A percentile compares a stretch with the other conserved stretches of the same genome.
Evolutionary conservation across 352 stramenopile genomes (phyloP).

Genomic region (Globisporangium sylvaticum): DNA sequence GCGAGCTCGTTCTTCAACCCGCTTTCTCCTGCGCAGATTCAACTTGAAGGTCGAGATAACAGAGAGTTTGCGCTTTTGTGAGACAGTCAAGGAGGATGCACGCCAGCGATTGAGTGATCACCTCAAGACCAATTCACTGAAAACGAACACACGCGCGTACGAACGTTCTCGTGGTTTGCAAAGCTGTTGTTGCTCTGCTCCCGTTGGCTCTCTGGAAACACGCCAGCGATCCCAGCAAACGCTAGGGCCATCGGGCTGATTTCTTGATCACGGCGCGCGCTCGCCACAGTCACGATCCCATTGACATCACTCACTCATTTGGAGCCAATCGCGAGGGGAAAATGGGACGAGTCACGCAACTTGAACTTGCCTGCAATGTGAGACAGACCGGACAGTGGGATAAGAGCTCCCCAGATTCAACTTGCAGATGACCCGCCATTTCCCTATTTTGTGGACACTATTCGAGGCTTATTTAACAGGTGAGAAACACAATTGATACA

Average conservation of each 20-base stretch:
- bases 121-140: not conserved
- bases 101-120: not conserved
- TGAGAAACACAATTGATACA: not conserved
- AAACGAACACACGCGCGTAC: not conserved
- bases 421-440: not conserved
- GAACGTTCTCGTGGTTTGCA: not conserved
- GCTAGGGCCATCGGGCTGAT: not conserved
- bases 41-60: not conserved
- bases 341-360: slow-evolving; percentile 15
- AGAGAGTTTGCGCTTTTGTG: not conserved
- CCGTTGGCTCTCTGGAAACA: not conserved
- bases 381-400: slow-evolving; percentile 9
- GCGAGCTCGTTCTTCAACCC: not conserved
- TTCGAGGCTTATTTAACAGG: not conserved
- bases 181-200: not conserved
- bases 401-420: slow-evolving; percentile 1
- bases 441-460: not conserved
- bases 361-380: slow-evolving; percentile 13
- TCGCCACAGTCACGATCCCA: not conserved
- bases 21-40: not conserved
- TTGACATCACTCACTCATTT: not conserved
- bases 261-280: not conserved
- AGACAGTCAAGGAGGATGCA: not conserved
- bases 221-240: not conserved
- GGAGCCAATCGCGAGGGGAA: slow-evolving; percentile 11